Percentiles rank a stretch among this genome's conserved stretches.
These are phyloP conservation scores for Eucalyptus albens DNA, from an alignment of 345 rosid species.

Conservation along the genomic window DNA sequence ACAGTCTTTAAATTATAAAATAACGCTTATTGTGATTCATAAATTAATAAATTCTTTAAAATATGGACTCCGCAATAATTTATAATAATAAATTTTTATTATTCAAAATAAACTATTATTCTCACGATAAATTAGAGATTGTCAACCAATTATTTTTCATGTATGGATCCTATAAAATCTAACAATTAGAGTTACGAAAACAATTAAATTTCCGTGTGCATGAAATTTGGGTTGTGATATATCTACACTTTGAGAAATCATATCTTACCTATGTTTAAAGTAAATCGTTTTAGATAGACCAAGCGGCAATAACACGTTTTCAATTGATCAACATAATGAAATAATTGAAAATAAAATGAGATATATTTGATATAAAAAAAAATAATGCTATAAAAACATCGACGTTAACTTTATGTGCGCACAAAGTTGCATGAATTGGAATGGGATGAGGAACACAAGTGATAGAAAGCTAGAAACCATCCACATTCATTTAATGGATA, in stretches of 20 bases:
- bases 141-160: fast-evolving
- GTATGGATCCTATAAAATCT: fast-evolving
- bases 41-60: too few species aligned
- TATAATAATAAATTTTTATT: fast-evolving
- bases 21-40: fast-evolving
- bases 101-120: fast-evolving
- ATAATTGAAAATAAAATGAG: not conserved
- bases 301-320: fast-evolving
- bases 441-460: not conserved
- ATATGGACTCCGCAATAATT: fast-evolving
- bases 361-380: too few species aligned
- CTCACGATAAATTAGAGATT: fast-evolving
- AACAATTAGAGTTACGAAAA: fast-evolving
- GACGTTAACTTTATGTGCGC: not conserved
- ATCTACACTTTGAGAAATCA: not conserved
- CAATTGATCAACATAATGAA: not conserved
- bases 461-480: not conserved
- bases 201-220: fast-evolving
- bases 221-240: fast-evolving
- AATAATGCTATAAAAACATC: not conserved
- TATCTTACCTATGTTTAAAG: not conserved
- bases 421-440: not conserved
- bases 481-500: not conserved
- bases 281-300: not conserved
- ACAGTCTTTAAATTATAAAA: fast-evolving